phyloP scores from a whole-genome alignment of 495 filamentous ascomycete species.

The Oleoguttula mirabilis region DNA sequence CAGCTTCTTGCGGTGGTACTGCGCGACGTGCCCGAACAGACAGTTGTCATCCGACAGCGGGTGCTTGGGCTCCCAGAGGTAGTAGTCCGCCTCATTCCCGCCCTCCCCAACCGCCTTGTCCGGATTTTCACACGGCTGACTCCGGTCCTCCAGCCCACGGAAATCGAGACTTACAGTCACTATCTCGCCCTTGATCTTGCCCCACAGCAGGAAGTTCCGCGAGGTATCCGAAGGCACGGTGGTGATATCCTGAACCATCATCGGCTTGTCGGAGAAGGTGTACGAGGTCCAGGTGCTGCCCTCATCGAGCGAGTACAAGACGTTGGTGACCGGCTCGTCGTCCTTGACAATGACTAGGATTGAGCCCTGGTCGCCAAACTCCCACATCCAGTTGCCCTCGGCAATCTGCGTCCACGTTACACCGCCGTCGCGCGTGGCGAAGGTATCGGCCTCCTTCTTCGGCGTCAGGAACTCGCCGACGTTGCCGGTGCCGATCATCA shows the following conservation, averaged over 20 bases:
- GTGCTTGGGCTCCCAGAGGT: slow-evolving; percentile 73
- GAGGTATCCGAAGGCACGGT: slow-evolving; percentile 83
- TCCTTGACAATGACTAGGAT: slow-evolving; percentile 73
- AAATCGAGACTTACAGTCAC: slow-evolving; percentile 79
- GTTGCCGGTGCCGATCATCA: slow-evolving; percentile 87
- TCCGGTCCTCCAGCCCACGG: slow-evolving; percentile 52
- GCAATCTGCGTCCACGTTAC: slow-evolving; percentile 71
- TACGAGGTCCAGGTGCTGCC: slow-evolving; percentile 65
- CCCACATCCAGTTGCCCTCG: slow-evolving; percentile 81
- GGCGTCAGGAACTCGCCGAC: slow-evolving; percentile 57
- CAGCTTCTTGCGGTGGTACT: slow-evolving; percentile 80
- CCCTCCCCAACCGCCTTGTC: too few species aligned
- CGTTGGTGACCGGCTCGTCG: slow-evolving; percentile 46
- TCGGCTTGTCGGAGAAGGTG: slow-evolving; percentile 55
- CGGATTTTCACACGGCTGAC: slow-evolving; percentile 48
- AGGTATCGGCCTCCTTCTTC: slow-evolving; percentile 63
- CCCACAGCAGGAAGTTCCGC: slow-evolving; percentile 85
- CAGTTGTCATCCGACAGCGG: slow-evolving; percentile 64
- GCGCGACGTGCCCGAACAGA: slow-evolving; percentile 79
- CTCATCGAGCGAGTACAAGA: slow-evolving; percentile 70
- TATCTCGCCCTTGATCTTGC: slow-evolving; percentile 40
- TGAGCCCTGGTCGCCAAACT: slow-evolving; percentile 86
- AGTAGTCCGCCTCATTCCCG: slow-evolving; percentile 55
- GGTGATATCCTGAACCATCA: slow-evolving; percentile 63
- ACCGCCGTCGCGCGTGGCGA: slow-evolving; percentile 80